A percentile compares a stretch with the other conserved stretches of the same genome.
Conservation (phyloP, 208 protist species). For the Acanthamoeba sp. region DNA sequence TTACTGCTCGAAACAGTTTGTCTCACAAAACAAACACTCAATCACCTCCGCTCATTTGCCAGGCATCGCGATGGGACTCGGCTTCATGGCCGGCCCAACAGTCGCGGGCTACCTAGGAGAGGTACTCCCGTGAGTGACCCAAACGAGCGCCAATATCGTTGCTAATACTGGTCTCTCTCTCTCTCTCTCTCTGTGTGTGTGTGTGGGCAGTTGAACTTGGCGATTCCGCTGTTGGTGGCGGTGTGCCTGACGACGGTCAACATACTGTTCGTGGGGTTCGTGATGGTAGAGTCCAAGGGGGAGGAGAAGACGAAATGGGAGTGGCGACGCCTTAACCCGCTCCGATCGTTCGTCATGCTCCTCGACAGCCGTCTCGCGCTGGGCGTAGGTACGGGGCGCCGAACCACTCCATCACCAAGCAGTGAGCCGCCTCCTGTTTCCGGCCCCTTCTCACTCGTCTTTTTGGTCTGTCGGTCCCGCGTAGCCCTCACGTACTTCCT, state of each 20-base stretch:
- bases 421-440: too few relatives aligned
- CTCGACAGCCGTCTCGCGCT: neutral
- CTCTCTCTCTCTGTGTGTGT: neutral
- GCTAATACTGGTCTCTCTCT: neutral
- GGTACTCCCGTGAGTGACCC: neutral
- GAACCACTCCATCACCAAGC: neutral
- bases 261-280: conserved; percentile 36
- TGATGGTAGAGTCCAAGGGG: conserved; percentile 53
- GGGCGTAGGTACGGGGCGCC: neutral
- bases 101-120: neutral
- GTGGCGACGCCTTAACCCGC: conserved; percentile 2
- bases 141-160: neutral
- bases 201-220: neutral
- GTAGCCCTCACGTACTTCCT: conserved; percentile 3
- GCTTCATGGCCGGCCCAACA: neutral
- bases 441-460: neutral
- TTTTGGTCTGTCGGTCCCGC: neutral
- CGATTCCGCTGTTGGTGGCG: conserved; percentile 16
- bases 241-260: neutral
- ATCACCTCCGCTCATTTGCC: too few relatives aligned
- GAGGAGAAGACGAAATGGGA: neutral
- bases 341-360: conserved; percentile 18
- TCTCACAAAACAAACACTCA: too few relatives aligned
- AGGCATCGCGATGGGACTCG: conserved; percentile 4
- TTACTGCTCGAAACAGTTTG: too few relatives aligned